phyloP scores from a whole-genome alignment of 1,139 yeast species.

The Saccharomycopsis phalli region DNA sequence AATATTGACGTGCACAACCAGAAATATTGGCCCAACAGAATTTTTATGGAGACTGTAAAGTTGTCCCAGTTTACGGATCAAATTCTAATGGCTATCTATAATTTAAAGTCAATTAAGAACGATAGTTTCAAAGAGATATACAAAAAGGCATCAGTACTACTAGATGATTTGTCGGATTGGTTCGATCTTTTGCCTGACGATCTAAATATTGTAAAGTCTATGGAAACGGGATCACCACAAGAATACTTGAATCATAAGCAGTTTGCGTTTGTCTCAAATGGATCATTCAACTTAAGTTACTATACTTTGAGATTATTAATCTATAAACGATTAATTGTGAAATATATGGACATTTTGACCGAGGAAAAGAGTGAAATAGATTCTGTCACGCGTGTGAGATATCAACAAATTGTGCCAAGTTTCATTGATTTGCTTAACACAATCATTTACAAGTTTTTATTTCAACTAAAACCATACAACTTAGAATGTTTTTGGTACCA shows the following conservation, averaged over 20 bases:
- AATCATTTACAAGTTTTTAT: conserved; percentile 20
- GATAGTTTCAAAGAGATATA: conserved; percentile 23
- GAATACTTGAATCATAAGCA: conserved; percentile 2
- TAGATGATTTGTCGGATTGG: conserved; percentile 23
- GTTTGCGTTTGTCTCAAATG: conserved; percentile 22
- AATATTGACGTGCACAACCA: conserved; percentile 3
- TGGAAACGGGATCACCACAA: background rate
- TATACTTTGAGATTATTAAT: conserved; percentile 23
- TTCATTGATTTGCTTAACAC: conserved; percentile 18
- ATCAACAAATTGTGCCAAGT: conserved; percentile 18
- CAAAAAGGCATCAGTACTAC: conserved; percentile 20
- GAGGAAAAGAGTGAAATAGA: conserved; percentile 18
- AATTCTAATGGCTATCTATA: conserved; percentile 21
- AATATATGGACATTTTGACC: conserved; percentile 22
- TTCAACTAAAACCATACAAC: conserved; percentile 21
- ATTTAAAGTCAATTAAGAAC: conserved; percentile 23
- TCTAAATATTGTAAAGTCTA: background rate
- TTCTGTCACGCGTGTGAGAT: no score
- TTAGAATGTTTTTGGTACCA: conserved; percentile 24
- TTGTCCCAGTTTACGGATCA: conserved; percentile 23
- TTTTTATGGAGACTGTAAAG: conserved; percentile 24
- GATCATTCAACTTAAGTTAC: conserved; percentile 24
- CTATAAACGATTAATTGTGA: conserved; percentile 24
- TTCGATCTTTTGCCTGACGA: conserved; percentile 20
- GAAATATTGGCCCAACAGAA: conserved; percentile 8